Evolutionary conservation across 2,329 filamentous ascomycete genomes (phyloP).

Genomic region (Hypoxylon sp.): DNA sequence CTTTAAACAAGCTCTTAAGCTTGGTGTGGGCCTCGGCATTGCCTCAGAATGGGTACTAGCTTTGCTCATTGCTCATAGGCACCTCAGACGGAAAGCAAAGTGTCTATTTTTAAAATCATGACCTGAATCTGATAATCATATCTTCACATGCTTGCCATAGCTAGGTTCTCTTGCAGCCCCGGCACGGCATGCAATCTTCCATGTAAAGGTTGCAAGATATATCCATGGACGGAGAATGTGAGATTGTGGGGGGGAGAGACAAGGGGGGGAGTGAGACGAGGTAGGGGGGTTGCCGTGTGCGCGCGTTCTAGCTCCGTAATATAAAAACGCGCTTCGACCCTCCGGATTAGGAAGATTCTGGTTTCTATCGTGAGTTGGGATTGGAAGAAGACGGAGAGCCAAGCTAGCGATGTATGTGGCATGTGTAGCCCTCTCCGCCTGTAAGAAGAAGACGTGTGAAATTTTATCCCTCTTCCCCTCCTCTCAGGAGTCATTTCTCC

Average conservation of each 20-base stretch:
- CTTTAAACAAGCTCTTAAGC: background rate
- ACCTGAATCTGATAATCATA: background rate
- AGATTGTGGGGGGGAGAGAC: constrained; percentile 1
- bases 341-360: constrained; percentile 9
- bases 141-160: constrained; percentile 1
- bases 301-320: background rate
- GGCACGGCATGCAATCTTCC: background rate
- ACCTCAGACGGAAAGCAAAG: background rate
- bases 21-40: constrained; percentile 17
- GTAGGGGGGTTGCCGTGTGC: background rate
- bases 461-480: constrained; percentile 18
- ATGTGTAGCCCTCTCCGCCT: constrained; percentile 20
- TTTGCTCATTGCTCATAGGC: no score
- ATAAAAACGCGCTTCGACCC: constrained; percentile 6
- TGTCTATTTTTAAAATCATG: constrained; percentile 1
- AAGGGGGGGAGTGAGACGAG: constrained; percentile 1
- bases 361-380: constrained; percentile 17
- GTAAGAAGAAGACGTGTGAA: constrained; percentile 8
- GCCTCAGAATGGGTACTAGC: constrained; percentile 13
- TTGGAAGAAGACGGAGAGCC: background rate
- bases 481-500: background rate
- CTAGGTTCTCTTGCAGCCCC: background rate
- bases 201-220: background rate
- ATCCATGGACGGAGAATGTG: background rate
- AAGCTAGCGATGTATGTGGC: constrained; percentile 17